Conservation (phyloP, 2,329 filamentous ascomycete genomes). For the Cladosporium sp. region DNA sequence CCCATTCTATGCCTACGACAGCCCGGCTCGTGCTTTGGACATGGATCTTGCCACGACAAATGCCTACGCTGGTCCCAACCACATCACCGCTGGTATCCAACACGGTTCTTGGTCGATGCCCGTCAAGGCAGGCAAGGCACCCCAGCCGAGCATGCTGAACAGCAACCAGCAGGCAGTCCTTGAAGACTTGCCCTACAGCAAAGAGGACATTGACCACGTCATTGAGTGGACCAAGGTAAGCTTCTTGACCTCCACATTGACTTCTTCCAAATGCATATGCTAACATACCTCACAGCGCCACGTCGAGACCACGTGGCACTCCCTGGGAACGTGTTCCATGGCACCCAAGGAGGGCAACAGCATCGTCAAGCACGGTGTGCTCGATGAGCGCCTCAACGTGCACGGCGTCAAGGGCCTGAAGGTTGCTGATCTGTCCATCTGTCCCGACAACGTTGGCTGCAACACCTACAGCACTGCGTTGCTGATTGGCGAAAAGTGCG, state of each 20-base stretch:
- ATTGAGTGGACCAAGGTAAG: slow-evolving; percentile 56
- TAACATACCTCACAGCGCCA: slow-evolving; percentile 69
- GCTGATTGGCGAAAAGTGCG: slow-evolving; percentile 71
- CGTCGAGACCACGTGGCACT: slow-evolving; percentile 39
- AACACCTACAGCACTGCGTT: slow-evolving; percentile 55
- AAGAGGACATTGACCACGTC: slow-evolving; percentile 59
- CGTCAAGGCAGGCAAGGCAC: slow-evolving; percentile 51
- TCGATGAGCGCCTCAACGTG: slow-evolving; percentile 73
- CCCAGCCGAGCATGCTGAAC: slow-evolving; percentile 53
- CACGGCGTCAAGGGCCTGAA: slow-evolving; percentile 73
- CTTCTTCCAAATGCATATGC: neutral
- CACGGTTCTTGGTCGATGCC: slow-evolving; percentile 64
- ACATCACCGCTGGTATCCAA: slow-evolving; percentile 66
- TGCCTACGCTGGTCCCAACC: slow-evolving; percentile 67
- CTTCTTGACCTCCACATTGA: neutral
- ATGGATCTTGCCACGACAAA: slow-evolving; percentile 73
- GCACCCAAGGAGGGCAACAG: slow-evolving; percentile 56
- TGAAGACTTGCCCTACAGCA: slow-evolving; percentile 63
- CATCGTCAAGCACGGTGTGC: slow-evolving; percentile 60
- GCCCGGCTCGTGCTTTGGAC: slow-evolving; percentile 64
- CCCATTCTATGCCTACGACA: slow-evolving; percentile 69
- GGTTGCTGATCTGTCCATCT: slow-evolving; percentile 61
- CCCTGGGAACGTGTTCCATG: slow-evolving; percentile 37
- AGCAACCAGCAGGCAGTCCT: slow-evolving; percentile 59
- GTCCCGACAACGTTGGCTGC: slow-evolving; percentile 40